Conservation (phyloP, 148 eudicot genomes). For the Cornus florida region DNA sequence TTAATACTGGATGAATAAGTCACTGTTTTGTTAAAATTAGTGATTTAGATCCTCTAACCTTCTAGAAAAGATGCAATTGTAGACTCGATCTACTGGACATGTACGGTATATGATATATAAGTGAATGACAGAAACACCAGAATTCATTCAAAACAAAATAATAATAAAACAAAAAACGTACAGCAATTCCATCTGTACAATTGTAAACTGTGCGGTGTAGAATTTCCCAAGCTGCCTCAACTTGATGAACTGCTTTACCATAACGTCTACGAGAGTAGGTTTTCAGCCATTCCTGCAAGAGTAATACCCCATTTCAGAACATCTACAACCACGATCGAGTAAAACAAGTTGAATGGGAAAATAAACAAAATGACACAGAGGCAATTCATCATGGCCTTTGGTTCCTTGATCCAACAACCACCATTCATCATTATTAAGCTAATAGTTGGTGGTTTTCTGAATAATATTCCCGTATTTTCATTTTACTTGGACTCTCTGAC, state of each 20-base stretch:
- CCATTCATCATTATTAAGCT: too few species aligned
- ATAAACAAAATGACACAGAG: too few species aligned
- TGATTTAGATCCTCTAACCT: too few species aligned
- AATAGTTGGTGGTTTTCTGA: too few species aligned
- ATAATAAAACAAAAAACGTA: constrained; percentile 31
- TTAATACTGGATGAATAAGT: too few species aligned
- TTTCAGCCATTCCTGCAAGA: constrained; percentile 80
- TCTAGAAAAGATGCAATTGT: background rate
- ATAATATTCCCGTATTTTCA: too few species aligned
- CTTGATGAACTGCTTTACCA: constrained; percentile 62
- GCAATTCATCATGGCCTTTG: too few species aligned
- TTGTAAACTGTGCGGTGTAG: constrained; percentile 81
- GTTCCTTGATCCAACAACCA: too few species aligned
- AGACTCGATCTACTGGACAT: background rate
- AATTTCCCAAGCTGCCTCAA: constrained; percentile 92
- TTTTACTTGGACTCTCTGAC: too few species aligned
- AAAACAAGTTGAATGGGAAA: too few species aligned
- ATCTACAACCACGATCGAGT: too few species aligned
- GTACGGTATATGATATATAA: background rate
- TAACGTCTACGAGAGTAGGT: constrained; percentile 82
- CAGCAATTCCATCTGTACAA: constrained; percentile 95
- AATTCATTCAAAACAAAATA: background rate
- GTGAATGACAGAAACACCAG: background rate
- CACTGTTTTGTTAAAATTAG: too few species aligned
- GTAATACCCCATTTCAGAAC: background rate